Percentiles rank a stretch among this genome's conserved stretches.
phyloP scores from a whole-genome alignment of 192 early-diverging fungal genomes.

The Dimargaris cristalligena region DNA sequence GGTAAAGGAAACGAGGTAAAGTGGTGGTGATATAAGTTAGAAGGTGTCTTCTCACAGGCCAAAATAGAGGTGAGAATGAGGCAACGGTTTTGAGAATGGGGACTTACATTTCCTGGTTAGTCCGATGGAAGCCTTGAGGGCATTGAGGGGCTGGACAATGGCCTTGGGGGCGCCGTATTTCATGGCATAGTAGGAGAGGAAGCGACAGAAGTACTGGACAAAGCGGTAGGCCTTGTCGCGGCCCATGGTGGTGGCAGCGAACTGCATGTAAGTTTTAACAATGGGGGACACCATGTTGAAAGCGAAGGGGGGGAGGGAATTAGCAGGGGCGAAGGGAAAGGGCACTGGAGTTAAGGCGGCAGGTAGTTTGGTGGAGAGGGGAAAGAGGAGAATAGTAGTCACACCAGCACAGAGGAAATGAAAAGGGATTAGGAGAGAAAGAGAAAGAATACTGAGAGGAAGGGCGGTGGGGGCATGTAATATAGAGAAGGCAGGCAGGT shows the following conservation, averaged over 20 bases:
- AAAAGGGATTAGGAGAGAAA: constrained; percentile 8
- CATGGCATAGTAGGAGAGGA: constrained; percentile 35
- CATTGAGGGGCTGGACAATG: background rate
- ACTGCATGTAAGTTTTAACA: constrained; percentile 28
- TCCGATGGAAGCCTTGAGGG: constrained; percentile 5
- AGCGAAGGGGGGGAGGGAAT: background rate
- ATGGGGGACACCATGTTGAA: constrained; percentile 17
- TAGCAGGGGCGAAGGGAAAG: background rate
- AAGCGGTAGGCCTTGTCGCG: constrained; percentile 68
- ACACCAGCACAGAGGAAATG: background rate
- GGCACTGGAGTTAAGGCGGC: background rate
- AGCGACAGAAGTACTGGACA: constrained; percentile 75
- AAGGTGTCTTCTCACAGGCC: too few relatives aligned
- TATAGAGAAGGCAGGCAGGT: too few relatives aligned
- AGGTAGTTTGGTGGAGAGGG: constrained; percentile 4
- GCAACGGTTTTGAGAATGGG: too few relatives aligned
- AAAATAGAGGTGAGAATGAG: too few relatives aligned
- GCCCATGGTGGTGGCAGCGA: constrained; percentile 41
- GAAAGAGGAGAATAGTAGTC: background rate
- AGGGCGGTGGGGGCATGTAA: too few relatives aligned
- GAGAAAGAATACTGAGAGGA: constrained; percentile 16
- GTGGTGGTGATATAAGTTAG: too few relatives aligned
- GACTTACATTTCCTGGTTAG: constrained; percentile 11
- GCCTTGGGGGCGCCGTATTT: constrained; percentile 8
- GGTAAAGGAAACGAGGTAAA: too few relatives aligned